Conservation (phyloP, 768 basidiomycete species). For the Hygrocybe coccinea region DNA sequence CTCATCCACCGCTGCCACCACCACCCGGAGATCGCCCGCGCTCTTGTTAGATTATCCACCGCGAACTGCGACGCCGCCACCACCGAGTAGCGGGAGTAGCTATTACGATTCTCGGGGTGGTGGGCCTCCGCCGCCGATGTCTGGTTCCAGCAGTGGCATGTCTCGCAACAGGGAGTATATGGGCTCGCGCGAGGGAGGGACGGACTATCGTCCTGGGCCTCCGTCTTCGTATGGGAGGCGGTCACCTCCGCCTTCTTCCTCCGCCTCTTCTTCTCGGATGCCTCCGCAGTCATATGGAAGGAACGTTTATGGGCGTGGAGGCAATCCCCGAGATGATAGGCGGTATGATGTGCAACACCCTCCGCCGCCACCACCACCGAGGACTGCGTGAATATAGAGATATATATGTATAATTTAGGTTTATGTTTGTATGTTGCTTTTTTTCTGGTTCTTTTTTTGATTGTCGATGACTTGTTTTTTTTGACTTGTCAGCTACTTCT, state of each 20-base stretch:
- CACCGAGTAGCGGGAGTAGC: conserved; percentile 20
- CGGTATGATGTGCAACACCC: conserved; percentile 32
- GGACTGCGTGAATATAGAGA: neutral
- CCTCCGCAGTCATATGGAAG: conserved; percentile 18
- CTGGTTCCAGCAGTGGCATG: conserved; percentile 11
- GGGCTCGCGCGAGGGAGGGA: conserved; percentile 17
- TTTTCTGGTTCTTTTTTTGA: too few relatives aligned
- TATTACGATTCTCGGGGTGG: conserved; percentile 31
- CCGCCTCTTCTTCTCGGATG: neutral
- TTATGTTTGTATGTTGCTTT: too few relatives aligned
- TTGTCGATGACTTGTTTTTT: too few relatives aligned
- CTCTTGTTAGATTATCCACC: neutral
- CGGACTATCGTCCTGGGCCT: conserved; percentile 25
- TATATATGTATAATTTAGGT: too few relatives aligned
- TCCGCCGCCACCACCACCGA: conserved; percentile 16
- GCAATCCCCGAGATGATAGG: conserved; percentile 32
- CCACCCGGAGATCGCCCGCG: neutral
- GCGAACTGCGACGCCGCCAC: conserved; percentile 23
- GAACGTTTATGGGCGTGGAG: conserved; percentile 20
- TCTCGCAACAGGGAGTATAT: conserved; percentile 35
- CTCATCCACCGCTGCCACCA: too few relatives aligned
- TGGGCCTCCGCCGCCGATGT: conserved; percentile 12
- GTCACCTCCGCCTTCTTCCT: conserved; percentile 27
- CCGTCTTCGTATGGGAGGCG: conserved; percentile 38
- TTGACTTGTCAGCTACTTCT: too few relatives aligned